Percentiles rank a stretch among this genome's conserved stretches.
These are phyloP conservation scores for Aspergillus hortae DNA, from an alignment of 2,329 filamentous ascomycete species.

Conservation along the genomic window DNA sequence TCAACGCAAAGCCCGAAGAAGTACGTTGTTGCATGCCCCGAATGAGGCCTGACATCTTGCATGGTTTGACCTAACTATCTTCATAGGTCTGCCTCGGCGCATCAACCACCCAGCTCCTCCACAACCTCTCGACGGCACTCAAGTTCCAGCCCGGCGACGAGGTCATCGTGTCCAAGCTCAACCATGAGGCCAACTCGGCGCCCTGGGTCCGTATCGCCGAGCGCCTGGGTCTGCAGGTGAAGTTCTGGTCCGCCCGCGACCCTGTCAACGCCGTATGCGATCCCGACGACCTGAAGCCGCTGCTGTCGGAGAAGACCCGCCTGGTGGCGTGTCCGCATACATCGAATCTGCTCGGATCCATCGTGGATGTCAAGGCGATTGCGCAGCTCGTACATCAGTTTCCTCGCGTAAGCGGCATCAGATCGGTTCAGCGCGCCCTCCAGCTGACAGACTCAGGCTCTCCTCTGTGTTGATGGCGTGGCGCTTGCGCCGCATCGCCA, in stretches of 20 bases:
- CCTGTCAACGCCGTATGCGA: slow-evolving; percentile 58
- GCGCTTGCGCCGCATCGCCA: slow-evolving; percentile 70
- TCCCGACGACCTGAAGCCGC: slow-evolving; percentile 51
- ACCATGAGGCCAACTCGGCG: slow-evolving; percentile 75
- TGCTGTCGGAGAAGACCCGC: slow-evolving; percentile 63
- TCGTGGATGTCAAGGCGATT: slow-evolving; percentile 48
- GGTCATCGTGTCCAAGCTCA: slow-evolving; percentile 66
- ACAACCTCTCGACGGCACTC: slow-evolving; percentile 62
- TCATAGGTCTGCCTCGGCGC: slow-evolving; percentile 52
- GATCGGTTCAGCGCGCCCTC: not conserved
- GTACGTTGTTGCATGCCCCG: slow-evolving; percentile 36
- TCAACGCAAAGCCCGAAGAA: slow-evolving; percentile 65
- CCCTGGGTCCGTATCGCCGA: slow-evolving; percentile 68
- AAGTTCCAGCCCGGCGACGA: slow-evolving; percentile 57
- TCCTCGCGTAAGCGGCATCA: slow-evolving; percentile 34
- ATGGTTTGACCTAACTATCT: no score
- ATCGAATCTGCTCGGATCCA: slow-evolving; percentile 69
- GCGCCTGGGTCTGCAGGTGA: slow-evolving; percentile 58
- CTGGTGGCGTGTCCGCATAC: slow-evolving; percentile 71
- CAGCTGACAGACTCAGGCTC: slow-evolving; percentile 34
- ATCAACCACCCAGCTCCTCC: slow-evolving; percentile 72
- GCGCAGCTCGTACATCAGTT: slow-evolving; percentile 37
- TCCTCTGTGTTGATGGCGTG: slow-evolving; percentile 72
- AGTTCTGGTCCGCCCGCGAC: slow-evolving; percentile 63
- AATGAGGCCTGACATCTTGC: not conserved